phyloP scores from a whole-genome alignment of 2,329 filamentous ascomycete genomes.

The Fusarium siculi region DNA sequence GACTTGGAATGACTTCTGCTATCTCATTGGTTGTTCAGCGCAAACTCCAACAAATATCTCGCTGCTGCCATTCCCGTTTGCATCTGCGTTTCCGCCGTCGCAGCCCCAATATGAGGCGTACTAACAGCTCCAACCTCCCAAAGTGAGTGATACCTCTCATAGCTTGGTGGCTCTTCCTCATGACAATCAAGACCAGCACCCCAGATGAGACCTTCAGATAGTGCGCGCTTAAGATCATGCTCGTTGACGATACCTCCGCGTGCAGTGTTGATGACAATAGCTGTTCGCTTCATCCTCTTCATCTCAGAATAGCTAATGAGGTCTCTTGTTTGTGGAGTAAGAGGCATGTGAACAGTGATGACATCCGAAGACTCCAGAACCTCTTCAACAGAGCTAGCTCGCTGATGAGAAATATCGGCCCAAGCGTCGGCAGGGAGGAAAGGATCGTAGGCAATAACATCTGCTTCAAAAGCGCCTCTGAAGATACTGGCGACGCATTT shows the following conservation, averaged over 20 bases:
- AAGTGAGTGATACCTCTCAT: conserved; percentile 47
- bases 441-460: conserved; percentile 51
- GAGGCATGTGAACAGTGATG: conserved; percentile 52
- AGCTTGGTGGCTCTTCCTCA: conserved; percentile 52
- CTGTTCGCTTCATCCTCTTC: conserved; percentile 50
- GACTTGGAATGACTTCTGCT: accelerated
- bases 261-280: conserved; percentile 54
- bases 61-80: conserved; percentile 45
- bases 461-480: conserved; percentile 48
- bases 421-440: conserved; percentile 48
- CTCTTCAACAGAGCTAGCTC: conserved; percentile 47
- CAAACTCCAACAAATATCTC: conserved; percentile 36
- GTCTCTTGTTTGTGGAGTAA: conserved; percentile 47
- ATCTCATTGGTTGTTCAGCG: background rate
- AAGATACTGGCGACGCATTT: conserved; percentile 51
- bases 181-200: conserved; percentile 55
- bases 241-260: conserved; percentile 55
- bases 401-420: conserved; percentile 47
- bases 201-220: conserved; percentile 50
- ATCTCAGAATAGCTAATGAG: conserved; percentile 49
- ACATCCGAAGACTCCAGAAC: conserved; percentile 49
- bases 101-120: conserved; percentile 59
- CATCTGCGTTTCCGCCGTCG: conserved; percentile 50
- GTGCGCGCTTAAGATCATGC: conserved; percentile 45
- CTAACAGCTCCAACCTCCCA: conserved; percentile 52